Evolutionary conservation across 2,329 filamentous ascomycete species (phyloP).

Genomic region (Trichocomaceae sp.): DNA sequence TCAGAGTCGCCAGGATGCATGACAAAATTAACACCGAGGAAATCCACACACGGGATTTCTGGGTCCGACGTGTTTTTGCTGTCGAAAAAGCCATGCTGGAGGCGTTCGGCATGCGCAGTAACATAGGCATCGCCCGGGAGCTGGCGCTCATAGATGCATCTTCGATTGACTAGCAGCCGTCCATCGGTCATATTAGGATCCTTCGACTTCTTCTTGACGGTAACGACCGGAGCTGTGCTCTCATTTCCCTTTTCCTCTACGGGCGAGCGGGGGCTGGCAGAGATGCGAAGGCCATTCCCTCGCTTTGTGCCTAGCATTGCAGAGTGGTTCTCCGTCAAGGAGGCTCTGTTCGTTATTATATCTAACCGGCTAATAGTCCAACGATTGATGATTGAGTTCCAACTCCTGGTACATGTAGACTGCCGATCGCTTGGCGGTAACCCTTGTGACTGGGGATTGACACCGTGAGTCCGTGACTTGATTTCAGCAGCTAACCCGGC

Average conservation of each 20-base stretch:
- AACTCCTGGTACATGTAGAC: not conserved
- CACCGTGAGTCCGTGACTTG: not conserved
- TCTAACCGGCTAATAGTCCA: no score
- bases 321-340: slow-evolving; percentile 4
- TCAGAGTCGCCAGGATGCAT: slow-evolving; percentile 41
- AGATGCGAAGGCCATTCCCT: not conserved
- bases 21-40: slow-evolving; percentile 45
- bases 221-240: not conserved
- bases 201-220: not conserved
- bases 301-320: slow-evolving; percentile 2
- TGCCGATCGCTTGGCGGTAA: slow-evolving; percentile 10
- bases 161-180: slow-evolving; percentile 32
- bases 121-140: slow-evolving; percentile 45
- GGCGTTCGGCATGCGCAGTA: slow-evolving; percentile 45
- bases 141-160: slow-evolving; percentile 45
- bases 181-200: slow-evolving; percentile 35
- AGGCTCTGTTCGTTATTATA: slow-evolving; percentile 1
- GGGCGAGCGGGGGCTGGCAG: slow-evolving; percentile 1
- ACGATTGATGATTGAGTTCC: not conserved
- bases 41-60: slow-evolving; percentile 40
- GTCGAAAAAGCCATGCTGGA: slow-evolving; percentile 45
- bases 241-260: not conserved
- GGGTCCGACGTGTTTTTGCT: slow-evolving; percentile 38
- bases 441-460: slow-evolving; percentile 8
- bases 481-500: not conserved